Base-by-base conservation (phyloP, 208 protist genomes). In the Angomonas ambiguus region DNA sequence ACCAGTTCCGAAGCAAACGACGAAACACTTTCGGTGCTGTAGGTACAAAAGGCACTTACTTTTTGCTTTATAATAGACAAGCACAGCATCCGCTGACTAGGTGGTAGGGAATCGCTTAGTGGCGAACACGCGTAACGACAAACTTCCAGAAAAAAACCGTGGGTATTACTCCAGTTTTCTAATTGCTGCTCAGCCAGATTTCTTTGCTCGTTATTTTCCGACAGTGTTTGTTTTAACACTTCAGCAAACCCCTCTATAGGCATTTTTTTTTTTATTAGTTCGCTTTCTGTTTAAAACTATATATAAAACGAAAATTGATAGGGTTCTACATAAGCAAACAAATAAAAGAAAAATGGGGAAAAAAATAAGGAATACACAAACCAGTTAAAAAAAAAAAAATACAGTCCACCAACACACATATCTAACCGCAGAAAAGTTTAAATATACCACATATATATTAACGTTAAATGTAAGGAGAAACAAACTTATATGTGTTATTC, bases 61-160 rank as follows among this genome's bases (percentile, higher is more conserved):
- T 62, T 72, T 42, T 78, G 83, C 62, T 85, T 86, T 22, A 90
- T 51, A 16, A 79, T 74, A 32, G 74, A 75, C 28, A 87, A 69
- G 5, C 68, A 72, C 8, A 90, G 65, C 18, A 87, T 27, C 6
- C 53, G 53, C 11, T 35, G 53, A 30, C 53, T 30, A 5, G 13
- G 4, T 4, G 20, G 11, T n/a, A 59, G 27, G 20, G 53, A 16
- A 22, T 16, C 53, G 11, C 27, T 30, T 31, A 30, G 53, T 30
- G 20, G 11, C 53, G 20, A 16, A 5, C 24, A 33, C 53, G 53
- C 53, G 53, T 33, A 31, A 30, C 24, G 13, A 30, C 53, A 59
- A 2, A 87, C 57, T 5, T 48, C 41, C 11, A n/a, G 3, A 20
- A 63, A 72, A 60, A 82, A 87, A 3, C 69, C 75, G 8, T 65